phyloP scores from a whole-genome alignment of 768 basidiomycete species.

The Amylocystis lapponica region DNA sequence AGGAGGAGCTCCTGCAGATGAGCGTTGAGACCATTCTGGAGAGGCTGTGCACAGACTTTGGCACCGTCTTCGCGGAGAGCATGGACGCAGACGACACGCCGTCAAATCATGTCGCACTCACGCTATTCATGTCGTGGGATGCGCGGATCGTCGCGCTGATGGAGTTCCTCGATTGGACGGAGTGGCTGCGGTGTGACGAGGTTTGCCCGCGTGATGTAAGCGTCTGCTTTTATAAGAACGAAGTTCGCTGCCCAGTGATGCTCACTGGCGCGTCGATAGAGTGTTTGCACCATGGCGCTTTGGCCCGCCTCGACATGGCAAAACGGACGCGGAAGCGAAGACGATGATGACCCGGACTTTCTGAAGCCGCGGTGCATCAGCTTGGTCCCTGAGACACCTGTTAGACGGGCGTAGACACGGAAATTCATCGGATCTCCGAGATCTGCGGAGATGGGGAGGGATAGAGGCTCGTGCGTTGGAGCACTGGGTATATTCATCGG shows the following conservation, averaged over 20 bases:
- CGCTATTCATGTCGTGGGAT: neutral
- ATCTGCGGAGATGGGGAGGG: too few species aligned
- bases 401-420: too few species aligned
- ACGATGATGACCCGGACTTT: too few species aligned
- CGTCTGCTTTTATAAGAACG: neutral
- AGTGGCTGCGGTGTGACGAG: conserved; percentile 4
- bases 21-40: conserved; percentile 2
- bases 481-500: too few species aligned
- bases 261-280: neutral
- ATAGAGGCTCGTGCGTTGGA: too few species aligned
- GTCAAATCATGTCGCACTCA: neutral
- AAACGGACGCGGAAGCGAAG: too few species aligned
- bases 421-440: too few species aligned
- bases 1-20: conserved; percentile 1
- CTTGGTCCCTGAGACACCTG: too few species aligned
- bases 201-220: conserved; percentile 4
- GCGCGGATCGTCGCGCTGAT: conserved; percentile 1
- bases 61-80: conserved; percentile 5
- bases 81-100: conserved; percentile 3
- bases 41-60: conserved; percentile 2
- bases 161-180: conserved; percentile 6
- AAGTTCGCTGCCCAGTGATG: too few species aligned
- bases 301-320: conserved; percentile 1
- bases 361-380: too few species aligned
- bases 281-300: conserved; percentile 2